These are phyloP conservation scores for Plasmodium vivax DNA, from an alignment of 169 alveolate species.

Conservation along the genomic window DNA sequence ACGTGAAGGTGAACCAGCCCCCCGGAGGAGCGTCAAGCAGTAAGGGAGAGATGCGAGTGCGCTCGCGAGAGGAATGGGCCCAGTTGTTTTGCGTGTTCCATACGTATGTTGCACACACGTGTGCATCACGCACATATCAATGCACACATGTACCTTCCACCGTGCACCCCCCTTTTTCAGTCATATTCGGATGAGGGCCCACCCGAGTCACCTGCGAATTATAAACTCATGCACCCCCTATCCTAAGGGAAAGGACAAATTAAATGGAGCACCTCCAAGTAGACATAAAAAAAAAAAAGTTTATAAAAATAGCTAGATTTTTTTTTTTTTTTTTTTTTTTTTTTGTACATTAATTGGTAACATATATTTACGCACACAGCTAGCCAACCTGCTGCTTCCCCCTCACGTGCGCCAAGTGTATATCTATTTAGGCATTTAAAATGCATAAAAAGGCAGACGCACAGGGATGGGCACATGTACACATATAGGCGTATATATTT, in stretches of 20 bases:
- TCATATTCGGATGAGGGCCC: background rate
- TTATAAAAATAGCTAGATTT: conserved; percentile 1
- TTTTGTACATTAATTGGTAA: conserved; percentile 27
- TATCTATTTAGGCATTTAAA: background rate
- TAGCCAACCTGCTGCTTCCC: background rate
- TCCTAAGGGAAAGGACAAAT: background rate
- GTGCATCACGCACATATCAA: background rate
- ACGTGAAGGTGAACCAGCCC: conserved; percentile 76
- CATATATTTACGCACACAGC: conserved; percentile 9
- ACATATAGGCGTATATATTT: no score
- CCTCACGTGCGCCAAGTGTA: background rate
- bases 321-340: conserved; percentile 26
- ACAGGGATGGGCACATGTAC: background rate
- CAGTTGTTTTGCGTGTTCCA: background rate
- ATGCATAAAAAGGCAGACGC: background rate
- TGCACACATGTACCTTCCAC: background rate
- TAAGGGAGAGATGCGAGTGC: conserved; percentile 9
- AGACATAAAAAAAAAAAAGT: background rate
- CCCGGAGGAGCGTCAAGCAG: conserved; percentile 87
- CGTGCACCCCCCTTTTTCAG: background rate
- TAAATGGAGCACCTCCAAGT: background rate
- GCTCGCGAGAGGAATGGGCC: background rate
- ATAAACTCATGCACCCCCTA: background rate
- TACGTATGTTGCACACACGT: background rate
- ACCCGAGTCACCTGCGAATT: background rate